Base-by-base conservation (phyloP, 768 basidiomycete species). In the Pleurotus giganteus region DNA sequence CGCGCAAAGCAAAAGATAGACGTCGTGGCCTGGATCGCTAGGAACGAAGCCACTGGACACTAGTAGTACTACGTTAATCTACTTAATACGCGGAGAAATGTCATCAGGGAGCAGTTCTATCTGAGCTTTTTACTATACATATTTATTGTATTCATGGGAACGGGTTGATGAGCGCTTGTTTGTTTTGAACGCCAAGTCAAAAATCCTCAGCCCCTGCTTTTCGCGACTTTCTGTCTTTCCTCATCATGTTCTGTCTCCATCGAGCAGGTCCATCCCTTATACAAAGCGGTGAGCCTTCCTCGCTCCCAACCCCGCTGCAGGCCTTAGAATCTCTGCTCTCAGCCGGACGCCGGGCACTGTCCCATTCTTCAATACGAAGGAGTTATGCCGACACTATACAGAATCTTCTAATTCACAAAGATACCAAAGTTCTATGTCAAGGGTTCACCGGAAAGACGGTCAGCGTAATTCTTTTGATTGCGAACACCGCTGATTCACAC, bases 401-500 rank as follows among this genome's bases (percentile, higher is more conserved):
- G 67, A 99, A 98, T 77, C 83, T 99, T 60, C 84, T 87, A 63
- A 89, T 99, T 65, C 84, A 91, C 73, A 91, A 92, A 67, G 92
- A 98, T 71, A 97, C 97, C 61, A 94, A 85, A 72, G 96, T 99
- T 42, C 79, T 86, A 60, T 94, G 88, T 71, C 97, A 94, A 72
- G 93, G 84, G 3, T 84, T 94, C 63, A 98, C 94, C 11, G 95
- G 95, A 68, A 98, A 97, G 85, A 97, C 94, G 55, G 95, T 92
- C 61, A 61, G 84, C 62, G 11, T 31, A 21, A 5, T 19, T 57
- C n/a, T 41, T 19, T 32, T 3, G 19, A 37, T 23, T 31, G 47
- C 4, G 29, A 43, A 26, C 11, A 23, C 32, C 34, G n/a, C 51
- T 19, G 6, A 37, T 12, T 28, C 3, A 41, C n/a, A 19, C 27